Evolutionary conservation across 2,329 filamentous ascomycete genomes (phyloP), one percentile per base, ranked within the genome.

Genomic region (Scedosporium apiospermum): DNA sequence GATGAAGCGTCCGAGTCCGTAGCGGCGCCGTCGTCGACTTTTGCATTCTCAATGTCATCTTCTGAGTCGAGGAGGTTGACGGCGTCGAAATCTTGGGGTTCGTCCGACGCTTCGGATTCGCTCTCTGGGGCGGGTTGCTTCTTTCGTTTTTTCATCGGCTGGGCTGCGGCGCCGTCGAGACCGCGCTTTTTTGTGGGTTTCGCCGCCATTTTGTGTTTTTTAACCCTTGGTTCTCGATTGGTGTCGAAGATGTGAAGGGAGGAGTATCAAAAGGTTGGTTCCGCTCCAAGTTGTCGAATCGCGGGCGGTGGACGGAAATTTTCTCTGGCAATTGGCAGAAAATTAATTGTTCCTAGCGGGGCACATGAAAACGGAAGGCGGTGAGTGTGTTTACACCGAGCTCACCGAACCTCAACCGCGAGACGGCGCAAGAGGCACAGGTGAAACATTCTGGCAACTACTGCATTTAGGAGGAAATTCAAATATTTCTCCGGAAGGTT

Each of bases 61-160:
- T 85, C 82, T 4, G 81, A 84, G 69, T 84, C 82, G 59, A 83
- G 75, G 16, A 85, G 74, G 66, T 83, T 78, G 65, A 83, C 79
- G 2, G 81, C 77, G 34, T 77, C 72, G 69, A 83, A 82, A 61
- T 76, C 74, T 58, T 77, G 69, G 34, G 73, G 72, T 4, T 75
- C 70, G 7, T 75, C 75, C 2, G 34, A 21, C n/a, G 74, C 72
- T 44, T 78, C 80, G n/a, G 78, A 80, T 63, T 79, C 78, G 75
- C 80, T 83, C 71, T 82, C 75, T 71, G 83, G 82, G 62, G 77
- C 73, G 64, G 78, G 67, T 64, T 78, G 75, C 72, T 69, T 66
- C 65, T 75, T 77, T 59, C 73, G 71, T 71, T 77, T 83, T 74
- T 85, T 85, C 23, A 73, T 72, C 0, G 81, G 81, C 14, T 77